Base-by-base conservation (phyloP, 495 filamentous ascomycete species). In the Tricharina praecox region DNA sequence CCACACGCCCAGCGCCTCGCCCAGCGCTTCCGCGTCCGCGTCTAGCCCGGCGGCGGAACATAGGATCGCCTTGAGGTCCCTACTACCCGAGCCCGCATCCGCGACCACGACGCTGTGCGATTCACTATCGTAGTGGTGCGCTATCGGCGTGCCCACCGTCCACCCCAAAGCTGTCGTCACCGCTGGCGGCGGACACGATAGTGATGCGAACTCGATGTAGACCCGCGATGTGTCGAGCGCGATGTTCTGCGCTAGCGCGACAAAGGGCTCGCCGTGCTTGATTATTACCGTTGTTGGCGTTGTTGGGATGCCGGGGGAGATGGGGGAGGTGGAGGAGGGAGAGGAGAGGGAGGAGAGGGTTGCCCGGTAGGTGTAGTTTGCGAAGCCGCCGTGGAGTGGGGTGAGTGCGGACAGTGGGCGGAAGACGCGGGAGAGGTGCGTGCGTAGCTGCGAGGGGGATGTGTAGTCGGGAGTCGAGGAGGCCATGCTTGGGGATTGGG, bases 241-340 rank as follows among this genome's bases (percentile, higher is more conserved):
- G 5, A 43, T 10, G 16, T 23, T 7, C 5, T 5, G 10, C 11
- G 11, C 4, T 8, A 28, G 20, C 10, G 39, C 39, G 20, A 16
- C 39, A 16, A 43, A 43, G 39, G 39, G 39, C 11, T 23, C 39
- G 39, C 11, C 39, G 20, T 43, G 39, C 21, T 43, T 43, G 10
- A 43, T 43, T 28, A 43, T 28, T 16, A 43, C 34, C 4, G 39
- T 43, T 7, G 36, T 16, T 39, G n/a, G 19, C 36, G 16, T 39
- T 39, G 36, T 39, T 8, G 36, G n/a, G n/a, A n/a, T n/a, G 13
- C 28, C 28, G 28, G 28, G 13, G 28, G 7, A 32, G 28, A 32
- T n/a, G n/a, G n/a, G n/a, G n/a, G n/a, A n/a, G n/a, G n/a, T n/a
- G n/a, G n/a, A n/a, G n/a, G n/a, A n/a, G n/a, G n/a, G n/a, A n/a